These are phyloP conservation scores for Furcasterigmium sp. DNA, from an alignment of 2,329 filamentous ascomycete species.

Conservation along the genomic window DNA sequence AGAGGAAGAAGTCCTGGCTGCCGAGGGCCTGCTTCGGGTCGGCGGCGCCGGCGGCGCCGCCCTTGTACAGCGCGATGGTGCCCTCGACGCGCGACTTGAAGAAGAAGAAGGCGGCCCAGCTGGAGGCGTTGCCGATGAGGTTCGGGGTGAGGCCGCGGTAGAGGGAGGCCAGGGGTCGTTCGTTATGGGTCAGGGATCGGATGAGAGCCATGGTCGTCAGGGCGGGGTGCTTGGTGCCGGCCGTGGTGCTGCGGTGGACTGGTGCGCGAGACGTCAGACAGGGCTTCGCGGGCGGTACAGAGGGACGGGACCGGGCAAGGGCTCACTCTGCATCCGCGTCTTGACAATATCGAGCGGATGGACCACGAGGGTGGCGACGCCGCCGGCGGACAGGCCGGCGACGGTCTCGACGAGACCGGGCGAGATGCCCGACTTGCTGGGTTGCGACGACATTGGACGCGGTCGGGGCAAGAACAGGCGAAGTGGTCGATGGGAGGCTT, in stretches of 20 bases:
- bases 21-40: conserved; percentile 36
- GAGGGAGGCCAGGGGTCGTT: conserved; percentile 61
- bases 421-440: conserved; percentile 56
- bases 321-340: conserved; percentile 82
- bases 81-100: conserved; percentile 55
- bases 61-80: conserved; percentile 30
- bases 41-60: conserved; percentile 11
- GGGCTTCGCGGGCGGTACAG: too few species aligned
- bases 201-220: conserved; percentile 48
- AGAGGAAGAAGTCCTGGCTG: conserved; percentile 72
- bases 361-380: conserved; percentile 77
- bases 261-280: too few species aligned
- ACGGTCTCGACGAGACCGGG: conserved; percentile 80
- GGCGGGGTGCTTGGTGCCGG: conserved; percentile 24
- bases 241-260: conserved; percentile 46
- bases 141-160: conserved; percentile 91
- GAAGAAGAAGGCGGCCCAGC: conserved; percentile 92
- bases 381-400: conserved; percentile 84
- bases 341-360: conserved; percentile 96
- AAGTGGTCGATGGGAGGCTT: background rate
- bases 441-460: conserved; percentile 43
- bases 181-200: conserved; percentile 40
- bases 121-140: conserved; percentile 80
- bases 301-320: too few species aligned
- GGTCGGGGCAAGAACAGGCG: conserved; percentile 11